phyloP scores from a whole-genome alignment of 1,284 basidiomycete genomes.

The Irpex sp. region DNA sequence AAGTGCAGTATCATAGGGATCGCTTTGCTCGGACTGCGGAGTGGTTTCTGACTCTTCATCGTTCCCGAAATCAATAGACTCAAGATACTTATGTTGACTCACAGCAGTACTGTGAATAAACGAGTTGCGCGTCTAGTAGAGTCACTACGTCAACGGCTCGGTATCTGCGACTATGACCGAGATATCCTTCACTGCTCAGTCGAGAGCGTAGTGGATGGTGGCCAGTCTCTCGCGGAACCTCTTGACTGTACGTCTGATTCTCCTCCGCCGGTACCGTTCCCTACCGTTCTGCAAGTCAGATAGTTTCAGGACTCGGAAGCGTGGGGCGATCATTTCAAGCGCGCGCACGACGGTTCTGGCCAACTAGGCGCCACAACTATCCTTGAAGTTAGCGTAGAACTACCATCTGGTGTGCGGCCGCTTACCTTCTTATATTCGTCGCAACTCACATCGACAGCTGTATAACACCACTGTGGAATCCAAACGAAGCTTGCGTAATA shows the following conservation, averaged over 20 bases:
- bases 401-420: conserved; percentile 25
- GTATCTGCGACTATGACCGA: neutral
- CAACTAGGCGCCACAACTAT: conserved; percentile 27
- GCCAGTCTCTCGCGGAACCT: neutral
- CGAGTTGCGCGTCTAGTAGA: neutral
- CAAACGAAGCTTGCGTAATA: conserved; percentile 23
- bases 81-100: neutral
- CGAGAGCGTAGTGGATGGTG: neutral
- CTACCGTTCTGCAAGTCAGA: too few species aligned
- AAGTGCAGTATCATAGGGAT: neutral
- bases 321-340: too few species aligned
- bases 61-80: too few species aligned
- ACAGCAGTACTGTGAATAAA: neutral
- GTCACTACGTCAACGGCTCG: neutral
- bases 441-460: conserved; percentile 19
- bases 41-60: neutral
- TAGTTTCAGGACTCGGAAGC: too few species aligned
- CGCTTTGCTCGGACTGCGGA: too few species aligned
- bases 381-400: conserved; percentile 22
- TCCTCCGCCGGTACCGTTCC: too few species aligned
- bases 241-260: too few species aligned
- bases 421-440: conserved; percentile 17
- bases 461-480: neutral
- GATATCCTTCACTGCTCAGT: neutral
- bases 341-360: neutral